Evolutionary conservation across 495 filamentous ascomycete species (phyloP).

Genomic region (Penicillium subrubescens): DNA sequence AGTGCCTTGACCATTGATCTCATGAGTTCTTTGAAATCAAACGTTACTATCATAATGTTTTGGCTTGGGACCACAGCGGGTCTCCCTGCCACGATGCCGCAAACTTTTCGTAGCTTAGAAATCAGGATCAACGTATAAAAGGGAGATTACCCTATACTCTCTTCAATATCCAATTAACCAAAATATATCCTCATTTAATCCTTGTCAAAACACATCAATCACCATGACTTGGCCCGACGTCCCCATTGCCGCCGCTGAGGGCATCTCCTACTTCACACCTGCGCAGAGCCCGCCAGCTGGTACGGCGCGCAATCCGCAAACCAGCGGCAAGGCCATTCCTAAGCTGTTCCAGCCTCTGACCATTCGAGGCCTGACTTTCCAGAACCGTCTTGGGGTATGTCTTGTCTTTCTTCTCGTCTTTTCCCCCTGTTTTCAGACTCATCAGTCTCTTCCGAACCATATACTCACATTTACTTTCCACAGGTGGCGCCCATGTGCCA

Average conservation of each 20-base stretch:
- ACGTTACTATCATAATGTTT: background rate
- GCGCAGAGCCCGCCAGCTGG: slow-evolving; percentile 65
- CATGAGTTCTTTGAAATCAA: background rate
- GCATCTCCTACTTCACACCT: slow-evolving; percentile 71
- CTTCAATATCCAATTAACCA: background rate
- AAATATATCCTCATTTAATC: background rate
- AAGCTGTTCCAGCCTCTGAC: slow-evolving; percentile 71
- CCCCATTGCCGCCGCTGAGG: slow-evolving; percentile 44
- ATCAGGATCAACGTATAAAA: slow-evolving; percentile 18
- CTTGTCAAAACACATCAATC: background rate
- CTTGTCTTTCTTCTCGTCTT: background rate
- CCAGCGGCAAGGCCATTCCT: slow-evolving; percentile 56
- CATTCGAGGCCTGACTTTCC: slow-evolving; percentile 58
- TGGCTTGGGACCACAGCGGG: slow-evolving; percentile 2
- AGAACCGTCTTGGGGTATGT: slow-evolving; percentile 62
- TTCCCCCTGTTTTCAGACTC: background rate
- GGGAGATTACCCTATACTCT: background rate
- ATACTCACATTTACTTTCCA: slow-evolving; percentile 8
- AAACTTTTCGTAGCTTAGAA: slow-evolving; percentile 22
- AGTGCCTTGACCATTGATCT: background rate
- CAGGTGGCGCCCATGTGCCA: slow-evolving; percentile 66
- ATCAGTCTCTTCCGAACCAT: slow-evolving; percentile 2
- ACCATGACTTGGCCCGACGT: slow-evolving; percentile 42
- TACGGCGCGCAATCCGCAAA: slow-evolving; percentile 63
- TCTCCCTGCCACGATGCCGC: background rate